Base-by-base conservation (phyloP, 208 protist genomes). In the Acanthamoeba culbertsoni region DNA sequence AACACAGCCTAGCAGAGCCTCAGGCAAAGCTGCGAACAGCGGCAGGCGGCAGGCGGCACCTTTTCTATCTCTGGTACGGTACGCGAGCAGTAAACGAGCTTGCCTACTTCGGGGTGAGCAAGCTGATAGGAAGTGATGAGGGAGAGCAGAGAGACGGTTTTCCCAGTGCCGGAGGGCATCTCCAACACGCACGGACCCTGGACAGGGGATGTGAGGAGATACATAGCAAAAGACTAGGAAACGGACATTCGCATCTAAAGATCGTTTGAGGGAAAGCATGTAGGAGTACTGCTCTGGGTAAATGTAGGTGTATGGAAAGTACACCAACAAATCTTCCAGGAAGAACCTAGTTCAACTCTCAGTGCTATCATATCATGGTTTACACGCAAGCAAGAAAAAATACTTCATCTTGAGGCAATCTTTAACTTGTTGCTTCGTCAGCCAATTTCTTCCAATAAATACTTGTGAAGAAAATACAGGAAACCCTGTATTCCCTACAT, bases 161-260 rank as follows among this genome's bases (percentile, higher is more conserved):
- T 99, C 37, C 99, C 99, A 0, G 99, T 99, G 59, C 99, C 99
- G 26, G 98, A 99, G 20, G 99, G 99, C 99, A 99, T 99, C 95
- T 99, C 99, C 57, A 99, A 96, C 95, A 99, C 96, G 94, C 98
- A 97, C 77, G 99, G 99, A 8, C 99, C 99, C 57, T 98, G 95
- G 31, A 91, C 0, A 45, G 12, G 26, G 42, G n/a, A n/a, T n/a
- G n/a, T n/a, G n/a, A n/a, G n/a, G n/a, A 33, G 18, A 43, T 1
- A 91, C 18, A 4, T 73, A 40, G 3, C 7, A 51, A 2, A 5
- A 12, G 7, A 10, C 2, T 53, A 5, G 31, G 14, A 16, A 23
- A 16, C 18, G 23, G 42, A 91, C 77, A 51, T 92, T 86, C 31
- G 26, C 73, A 91, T 95, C 98, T 16, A 99, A 96, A 8, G 98